phyloP scores from a whole-genome alignment of 805 yeast species.

The Ogataea degrootiae region DNA sequence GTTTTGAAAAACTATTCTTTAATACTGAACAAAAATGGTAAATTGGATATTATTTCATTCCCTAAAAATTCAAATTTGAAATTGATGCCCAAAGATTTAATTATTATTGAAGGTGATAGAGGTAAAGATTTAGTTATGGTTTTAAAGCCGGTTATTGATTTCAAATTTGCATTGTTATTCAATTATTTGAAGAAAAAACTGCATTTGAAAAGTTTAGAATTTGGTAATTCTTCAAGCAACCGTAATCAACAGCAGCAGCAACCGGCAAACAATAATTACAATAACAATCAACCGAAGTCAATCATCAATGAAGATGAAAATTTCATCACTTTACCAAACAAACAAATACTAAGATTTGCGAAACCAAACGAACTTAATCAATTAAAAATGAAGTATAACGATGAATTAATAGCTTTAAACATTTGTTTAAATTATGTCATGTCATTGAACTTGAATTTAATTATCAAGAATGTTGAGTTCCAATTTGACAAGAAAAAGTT shows the following conservation, averaged over 20 bases:
- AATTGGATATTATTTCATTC: constrained; percentile 64
- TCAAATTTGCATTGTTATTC: constrained; percentile 64
- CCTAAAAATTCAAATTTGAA: constrained; percentile 60
- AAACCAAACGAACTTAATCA: constrained; percentile 65
- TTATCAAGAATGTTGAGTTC: constrained; percentile 70
- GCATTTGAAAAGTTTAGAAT: constrained; percentile 50
- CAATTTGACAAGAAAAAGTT: constrained; percentile 78
- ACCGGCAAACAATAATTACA: constrained; percentile 14
- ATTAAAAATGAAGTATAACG: constrained; percentile 58
- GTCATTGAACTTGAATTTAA: constrained; percentile 42
- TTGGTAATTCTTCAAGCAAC: constrained; percentile 29
- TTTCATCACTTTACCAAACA: constrained; percentile 68
- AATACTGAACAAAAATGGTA: constrained; percentile 33
- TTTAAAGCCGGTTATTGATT: constrained; percentile 56
- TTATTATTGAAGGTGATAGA: constrained; percentile 78
- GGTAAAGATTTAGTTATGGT: constrained; percentile 78
- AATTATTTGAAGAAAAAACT: constrained; percentile 71
- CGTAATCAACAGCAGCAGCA: constrained; percentile 13
- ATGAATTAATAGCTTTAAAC: constrained; percentile 66
- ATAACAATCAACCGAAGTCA: constrained; percentile 19
- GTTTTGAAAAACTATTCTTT: constrained; percentile 32
- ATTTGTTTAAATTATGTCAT: constrained; percentile 49
- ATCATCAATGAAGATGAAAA: constrained; percentile 51
- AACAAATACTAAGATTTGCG: constrained; percentile 72
- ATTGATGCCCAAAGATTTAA: constrained; percentile 58